A percentile compares a stretch with the other conserved stretches of the same genome.
phyloP scores from a whole-genome alignment of 805 yeast genomes.

The Sungouiozyma intestinalis region DNA sequence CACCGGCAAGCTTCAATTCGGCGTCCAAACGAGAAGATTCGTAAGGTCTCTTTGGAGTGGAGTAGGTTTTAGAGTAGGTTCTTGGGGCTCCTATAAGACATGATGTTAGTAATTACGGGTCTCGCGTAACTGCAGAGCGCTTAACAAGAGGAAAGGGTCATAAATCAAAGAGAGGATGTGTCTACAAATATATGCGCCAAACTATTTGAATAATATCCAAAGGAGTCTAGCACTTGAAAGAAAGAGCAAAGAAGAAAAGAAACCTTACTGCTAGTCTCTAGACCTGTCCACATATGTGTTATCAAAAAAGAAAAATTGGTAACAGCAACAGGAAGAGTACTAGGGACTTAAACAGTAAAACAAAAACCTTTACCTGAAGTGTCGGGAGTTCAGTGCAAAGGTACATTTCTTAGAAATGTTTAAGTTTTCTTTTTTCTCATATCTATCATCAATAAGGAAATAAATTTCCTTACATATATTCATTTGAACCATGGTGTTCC shows the following conservation, averaged over 20 bases:
- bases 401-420: conserved; percentile 2
- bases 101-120: not conserved
- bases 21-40: conserved; percentile 99
- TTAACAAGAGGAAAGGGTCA: not conserved
- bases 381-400: conserved; percentile 76
- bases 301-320: no score
- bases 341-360: not conserved
- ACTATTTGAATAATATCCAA: not conserved
- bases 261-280: not conserved
- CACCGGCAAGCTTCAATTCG: conserved; percentile 99
- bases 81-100: conserved; percentile 79
- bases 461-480: not conserved
- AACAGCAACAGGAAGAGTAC: not conserved
- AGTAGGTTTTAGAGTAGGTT: conserved; percentile 97
- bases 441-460: not conserved
- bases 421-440: not conserved
- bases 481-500: not conserved
- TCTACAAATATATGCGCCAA: not conserved
- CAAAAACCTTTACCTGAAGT: conserved; percentile 44
- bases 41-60: conserved; percentile 98
- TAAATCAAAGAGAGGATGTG: not conserved
- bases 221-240: not conserved
- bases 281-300: not conserved
- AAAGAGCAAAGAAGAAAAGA: not conserved
- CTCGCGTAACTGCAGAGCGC: not conserved